Base-by-base conservation (phyloP, 164 flowering plant species). In the Berberis thunbergii region DNA sequence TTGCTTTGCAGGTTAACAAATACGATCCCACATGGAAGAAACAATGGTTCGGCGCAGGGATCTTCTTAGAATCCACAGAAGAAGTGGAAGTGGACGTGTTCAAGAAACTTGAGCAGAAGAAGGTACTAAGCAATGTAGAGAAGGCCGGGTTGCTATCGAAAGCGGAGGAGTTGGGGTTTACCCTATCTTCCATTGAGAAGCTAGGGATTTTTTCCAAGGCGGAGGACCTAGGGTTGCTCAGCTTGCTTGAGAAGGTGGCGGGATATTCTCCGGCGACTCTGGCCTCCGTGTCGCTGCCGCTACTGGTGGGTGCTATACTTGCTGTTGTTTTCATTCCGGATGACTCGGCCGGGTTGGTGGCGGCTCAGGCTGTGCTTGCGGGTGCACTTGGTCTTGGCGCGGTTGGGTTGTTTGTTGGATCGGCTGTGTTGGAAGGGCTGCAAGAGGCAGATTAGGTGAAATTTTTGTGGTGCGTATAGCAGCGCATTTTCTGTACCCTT, bases 41-140 rank as follows among this genome's bases (percentile, higher is more conserved):
- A 53, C 61, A 86, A 65, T 94, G 99, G 97, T 94, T 61, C 60
- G 99, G 96, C 0, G 96, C 96, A 0, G 97, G 99, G 4, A 50
- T 94, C 44, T 91, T 94, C 73, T 65, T 46, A 55, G 97, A 94
- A 72, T 84, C 86, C 11, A 77, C 87, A 68, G 97, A 94, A 69
- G 81, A 79, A 6, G 71, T 86, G 7, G 77, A 88, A 12, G 80
- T 91, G 4, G 99, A 94, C 69, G 95, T 94, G 8, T 86, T 86
- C 78, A 88, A 90, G 82, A 83, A 84, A 61, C 77, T 90, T 54
- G 97, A 90, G 76, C 77, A 83, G 74, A 70, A 77, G 48, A 94
- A 91, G 69, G 88, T 91, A 1, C 74, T 91, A 26, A 91, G 95
- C 77, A 84, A 76, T 54, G 95, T 87, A 0, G 97, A 91, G 63